phyloP scores from a whole-genome alignment of 805 yeast genomes.

The Candida andamanensis region DNA sequence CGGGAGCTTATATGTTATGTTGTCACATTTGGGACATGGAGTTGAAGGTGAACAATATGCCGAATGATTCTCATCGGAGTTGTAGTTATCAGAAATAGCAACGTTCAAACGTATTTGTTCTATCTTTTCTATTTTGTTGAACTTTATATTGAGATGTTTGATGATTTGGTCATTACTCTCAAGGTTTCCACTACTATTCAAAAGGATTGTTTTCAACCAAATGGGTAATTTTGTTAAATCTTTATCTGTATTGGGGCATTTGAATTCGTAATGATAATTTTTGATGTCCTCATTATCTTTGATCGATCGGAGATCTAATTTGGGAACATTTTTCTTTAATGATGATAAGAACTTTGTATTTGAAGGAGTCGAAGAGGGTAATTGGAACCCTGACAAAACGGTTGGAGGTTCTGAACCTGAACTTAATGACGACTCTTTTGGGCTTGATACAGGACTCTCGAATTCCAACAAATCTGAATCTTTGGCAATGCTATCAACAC shows the following conservation, averaged over 20 bases:
- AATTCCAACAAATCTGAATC: conserved; percentile 6
- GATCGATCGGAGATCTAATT: conserved; percentile 15
- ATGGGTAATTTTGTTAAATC: conserved; percentile 20
- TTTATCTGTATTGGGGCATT: conserved; percentile 14
- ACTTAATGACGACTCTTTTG: neutral
- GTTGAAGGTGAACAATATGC: conserved; percentile 35
- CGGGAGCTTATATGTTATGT: conserved; percentile 34
- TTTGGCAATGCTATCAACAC: conserved; percentile 2
- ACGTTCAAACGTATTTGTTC: conserved; percentile 35
- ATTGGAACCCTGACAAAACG: conserved; percentile 33
- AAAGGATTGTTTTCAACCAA: conserved; percentile 23
- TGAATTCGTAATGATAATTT: conserved; percentile 19
- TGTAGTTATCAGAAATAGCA: conserved; percentile 17
- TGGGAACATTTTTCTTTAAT: conserved; percentile 29
- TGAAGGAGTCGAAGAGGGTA: conserved; percentile 37
- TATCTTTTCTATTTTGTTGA: conserved; percentile 32
- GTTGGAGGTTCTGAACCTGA: conserved; percentile 7
- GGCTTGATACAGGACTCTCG: conserved; percentile 5
- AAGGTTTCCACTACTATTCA: conserved; percentile 1
- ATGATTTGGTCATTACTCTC: conserved; percentile 18
- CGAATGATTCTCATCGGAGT: conserved; percentile 10
- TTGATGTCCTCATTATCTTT: conserved; percentile 7
- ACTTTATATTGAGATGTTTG: conserved; percentile 22
- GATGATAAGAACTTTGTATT: conserved; percentile 31
- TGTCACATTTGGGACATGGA: conserved; percentile 40